These are phyloP conservation scores for Ophiocordyceps camponoti-leonardi DNA, from an alignment of 2,329 filamentous ascomycete genomes.

Conservation along the genomic window DNA sequence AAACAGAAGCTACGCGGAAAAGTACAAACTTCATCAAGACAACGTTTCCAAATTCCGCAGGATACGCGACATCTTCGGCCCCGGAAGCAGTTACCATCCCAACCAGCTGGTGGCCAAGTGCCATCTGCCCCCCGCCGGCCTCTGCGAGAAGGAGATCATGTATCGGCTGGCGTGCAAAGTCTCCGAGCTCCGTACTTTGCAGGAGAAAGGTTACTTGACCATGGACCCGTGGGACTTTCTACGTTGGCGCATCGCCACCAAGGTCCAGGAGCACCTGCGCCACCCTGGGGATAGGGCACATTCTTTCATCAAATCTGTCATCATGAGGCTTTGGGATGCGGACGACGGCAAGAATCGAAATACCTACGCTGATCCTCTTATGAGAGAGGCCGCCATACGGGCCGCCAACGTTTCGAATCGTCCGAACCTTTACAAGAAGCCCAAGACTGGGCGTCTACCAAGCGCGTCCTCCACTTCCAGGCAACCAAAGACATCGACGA, in stretches of 20 bases:
- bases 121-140: slow-evolving; percentile 12
- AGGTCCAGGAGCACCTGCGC: slow-evolving; percentile 3
- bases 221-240: slow-evolving; percentile 22
- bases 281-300: slow-evolving; percentile 3
- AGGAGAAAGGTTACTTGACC: slow-evolving; percentile 7
- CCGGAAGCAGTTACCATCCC: slow-evolving; percentile 12
- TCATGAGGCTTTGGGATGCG: slow-evolving; percentile 6
- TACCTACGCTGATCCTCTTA: slow-evolving; percentile 9
- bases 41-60: slow-evolving; percentile 16
- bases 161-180: slow-evolving; percentile 17
- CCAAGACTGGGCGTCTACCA: neutral
- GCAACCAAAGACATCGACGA: neutral
- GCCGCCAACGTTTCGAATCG: slow-evolving; percentile 9
- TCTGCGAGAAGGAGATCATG: slow-evolving; percentile 18
- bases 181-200: slow-evolving; percentile 12
- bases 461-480: no score
- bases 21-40: slow-evolving; percentile 10
- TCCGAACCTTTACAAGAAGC: slow-evolving; percentile 5
- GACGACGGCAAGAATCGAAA: neutral
- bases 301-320: slow-evolving; percentile 3
- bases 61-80: slow-evolving; percentile 17
- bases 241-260: slow-evolving; percentile 14
- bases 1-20: slow-evolving; percentile 2
- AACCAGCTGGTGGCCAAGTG: slow-evolving; percentile 18
- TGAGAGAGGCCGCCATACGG: slow-evolving; percentile 12